These are phyloP conservation scores for Priceomyces fermenticarens DNA, from an alignment of 805 yeast species.

Conservation along the genomic window DNA sequence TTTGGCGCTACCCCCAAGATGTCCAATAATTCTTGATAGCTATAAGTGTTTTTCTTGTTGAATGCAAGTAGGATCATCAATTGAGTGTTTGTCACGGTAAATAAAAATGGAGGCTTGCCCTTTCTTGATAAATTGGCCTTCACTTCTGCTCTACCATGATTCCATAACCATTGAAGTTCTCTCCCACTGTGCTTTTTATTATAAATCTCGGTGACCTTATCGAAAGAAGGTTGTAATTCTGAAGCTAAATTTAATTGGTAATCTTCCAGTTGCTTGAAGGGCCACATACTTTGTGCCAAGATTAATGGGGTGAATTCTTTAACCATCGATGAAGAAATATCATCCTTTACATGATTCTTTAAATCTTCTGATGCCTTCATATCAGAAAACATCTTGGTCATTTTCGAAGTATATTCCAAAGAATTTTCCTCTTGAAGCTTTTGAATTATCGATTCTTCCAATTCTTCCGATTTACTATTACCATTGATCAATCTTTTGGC, in stretches of 20 bases:
- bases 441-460: constrained; percentile 82
- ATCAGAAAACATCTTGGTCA: constrained; percentile 95
- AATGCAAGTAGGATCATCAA: constrained; percentile 83
- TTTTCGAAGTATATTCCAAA: constrained; percentile 87
- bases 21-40: constrained; percentile 58
- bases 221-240: constrained; percentile 61
- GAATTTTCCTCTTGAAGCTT: constrained; percentile 87
- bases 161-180: constrained; percentile 94
- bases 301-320: constrained; percentile 66
- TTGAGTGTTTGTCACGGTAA: constrained; percentile 83
- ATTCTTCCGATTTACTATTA: constrained; percentile 78
- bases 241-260: constrained; percentile 57
- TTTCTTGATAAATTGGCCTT: constrained; percentile 80
- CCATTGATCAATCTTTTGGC: constrained; percentile 88
- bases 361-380: constrained; percentile 81
- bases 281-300: constrained; percentile 92
- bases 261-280: constrained; percentile 48
- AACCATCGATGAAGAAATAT: constrained; percentile 17
- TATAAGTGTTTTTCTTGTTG: constrained; percentile 62
- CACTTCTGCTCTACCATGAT: constrained; percentile 86
- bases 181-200: constrained; percentile 78
- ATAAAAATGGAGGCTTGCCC: constrained; percentile 75
- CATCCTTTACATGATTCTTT: constrained; percentile 53
- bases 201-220: constrained; percentile 67
- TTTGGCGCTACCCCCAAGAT: constrained; percentile 66